Evolutionary conservation across 2,329 filamentous ascomycete genomes (phyloP).

Genomic region (Pseudofabraea citricarpa): DNA sequence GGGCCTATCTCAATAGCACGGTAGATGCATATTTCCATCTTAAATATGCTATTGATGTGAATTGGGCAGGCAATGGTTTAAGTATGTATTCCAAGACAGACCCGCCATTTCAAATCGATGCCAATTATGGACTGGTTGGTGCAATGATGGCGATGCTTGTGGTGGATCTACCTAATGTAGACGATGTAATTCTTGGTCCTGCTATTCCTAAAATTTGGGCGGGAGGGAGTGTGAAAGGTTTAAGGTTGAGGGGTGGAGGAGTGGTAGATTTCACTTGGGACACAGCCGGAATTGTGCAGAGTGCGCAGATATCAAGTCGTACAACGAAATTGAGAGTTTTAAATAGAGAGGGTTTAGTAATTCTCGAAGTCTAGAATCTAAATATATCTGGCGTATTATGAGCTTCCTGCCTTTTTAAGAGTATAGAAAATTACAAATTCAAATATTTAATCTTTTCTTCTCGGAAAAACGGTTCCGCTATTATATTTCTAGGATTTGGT

Average conservation of each 20-base stretch:
- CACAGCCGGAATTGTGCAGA: slow-evolving; percentile 31
- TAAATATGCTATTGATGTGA: slow-evolving; percentile 41
- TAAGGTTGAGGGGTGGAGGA: slow-evolving; percentile 39
- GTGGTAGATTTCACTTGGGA: slow-evolving; percentile 40
- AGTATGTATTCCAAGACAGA: slow-evolving; percentile 43
- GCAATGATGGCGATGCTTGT: slow-evolving; percentile 47
- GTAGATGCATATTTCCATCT: slow-evolving; percentile 43
- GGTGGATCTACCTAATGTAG: slow-evolving; percentile 38
- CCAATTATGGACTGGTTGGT: slow-evolving; percentile 48
- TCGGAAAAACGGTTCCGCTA: too few species aligned
- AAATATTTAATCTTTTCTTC: too few species aligned
- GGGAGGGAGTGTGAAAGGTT: slow-evolving; percentile 37
- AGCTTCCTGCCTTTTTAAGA: too few species aligned
- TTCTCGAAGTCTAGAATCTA: too few species aligned
- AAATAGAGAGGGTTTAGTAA: slow-evolving; percentile 6
- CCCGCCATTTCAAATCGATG: slow-evolving; percentile 53
- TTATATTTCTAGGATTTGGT: too few species aligned
- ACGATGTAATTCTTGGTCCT: slow-evolving; percentile 34
- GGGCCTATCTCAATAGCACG: slow-evolving; percentile 49
- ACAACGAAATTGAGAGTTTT: slow-evolving; percentile 6
- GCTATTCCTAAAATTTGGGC: slow-evolving; percentile 42
- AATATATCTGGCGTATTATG: too few species aligned
- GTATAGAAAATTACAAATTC: too few species aligned
- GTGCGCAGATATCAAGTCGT: too few species aligned
- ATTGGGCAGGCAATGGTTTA: slow-evolving; percentile 45